A percentile compares a stretch with the other conserved stretches of the same genome.
These are phyloP conservation scores for Rhodomyrtus tomentosa DNA, from an alignment of 345 rosid species.

Conservation along the genomic window DNA sequence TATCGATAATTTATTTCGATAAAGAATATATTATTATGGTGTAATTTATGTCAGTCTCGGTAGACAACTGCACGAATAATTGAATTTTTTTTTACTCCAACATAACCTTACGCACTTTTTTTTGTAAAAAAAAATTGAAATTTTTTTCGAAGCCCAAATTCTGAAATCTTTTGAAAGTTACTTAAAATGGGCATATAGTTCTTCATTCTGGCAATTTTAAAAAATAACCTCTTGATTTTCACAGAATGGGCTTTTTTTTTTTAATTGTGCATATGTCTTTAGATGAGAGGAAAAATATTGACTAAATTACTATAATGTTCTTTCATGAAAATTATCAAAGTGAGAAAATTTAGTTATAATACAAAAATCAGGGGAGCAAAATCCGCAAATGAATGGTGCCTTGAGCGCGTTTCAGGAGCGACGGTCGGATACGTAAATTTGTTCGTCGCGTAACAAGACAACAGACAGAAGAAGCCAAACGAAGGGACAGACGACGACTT, in stretches of 20 bases:
- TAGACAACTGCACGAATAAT: neutral
- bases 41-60: neutral
- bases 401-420: neutral
- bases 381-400: neutral
- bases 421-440: neutral
- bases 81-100: too few relatives aligned
- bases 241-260: neutral
- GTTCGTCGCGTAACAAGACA: neutral
- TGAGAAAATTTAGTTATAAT: neutral
- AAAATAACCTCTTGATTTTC: neutral
- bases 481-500: neutral
- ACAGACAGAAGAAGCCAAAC: neutral
- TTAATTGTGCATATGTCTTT: too few relatives aligned
- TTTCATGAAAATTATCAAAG: neutral
- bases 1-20: too few relatives aligned
- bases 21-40: fast-evolving
- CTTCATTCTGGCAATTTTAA: neutral
- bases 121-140: too few relatives aligned
- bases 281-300: neutral
- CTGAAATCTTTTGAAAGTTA: neutral
- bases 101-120: too few relatives aligned
- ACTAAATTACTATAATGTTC: neutral
- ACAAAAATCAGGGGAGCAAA: neutral
- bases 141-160: too few relatives aligned
- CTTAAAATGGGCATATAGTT: neutral